Percentiles rank a stretch among this genome's conserved stretches.
Evolutionary conservation across 2,329 filamentous ascomycete species (phyloP).

Genomic region (Hypoxylon sp.): DNA sequence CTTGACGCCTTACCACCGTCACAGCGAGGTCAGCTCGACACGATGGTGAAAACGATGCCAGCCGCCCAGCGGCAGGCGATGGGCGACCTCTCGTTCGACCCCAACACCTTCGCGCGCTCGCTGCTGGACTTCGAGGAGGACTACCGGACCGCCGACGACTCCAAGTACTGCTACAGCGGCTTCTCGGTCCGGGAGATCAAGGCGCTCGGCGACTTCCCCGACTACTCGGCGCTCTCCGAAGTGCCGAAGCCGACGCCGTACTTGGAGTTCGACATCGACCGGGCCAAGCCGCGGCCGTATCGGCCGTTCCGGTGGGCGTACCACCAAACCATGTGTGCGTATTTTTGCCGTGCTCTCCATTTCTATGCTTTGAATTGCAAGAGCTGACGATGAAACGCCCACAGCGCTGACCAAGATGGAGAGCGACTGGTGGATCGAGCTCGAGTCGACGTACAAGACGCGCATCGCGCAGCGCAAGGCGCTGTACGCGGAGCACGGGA

Average conservation of each 20-base stretch:
- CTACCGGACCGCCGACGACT: slow-evolving; percentile 45
- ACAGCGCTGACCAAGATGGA: slow-evolving; percentile 80
- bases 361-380: neutral
- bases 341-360: no score
- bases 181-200: slow-evolving; percentile 75
- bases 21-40: slow-evolving; percentile 34
- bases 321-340: slow-evolving; percentile 90
- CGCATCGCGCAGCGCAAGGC: slow-evolving; percentile 73
- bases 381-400: neutral
- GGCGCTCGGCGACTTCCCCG: slow-evolving; percentile 77
- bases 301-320: slow-evolving; percentile 85
- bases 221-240: slow-evolving; percentile 78
- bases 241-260: slow-evolving; percentile 74
- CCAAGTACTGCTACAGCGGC: slow-evolving; percentile 68
- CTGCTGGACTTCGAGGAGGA: slow-evolving; percentile 48
- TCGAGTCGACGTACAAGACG: slow-evolving; percentile 74
- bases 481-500: slow-evolving; percentile 70
- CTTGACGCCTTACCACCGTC: slow-evolving; percentile 35
- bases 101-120: slow-evolving; percentile 33
- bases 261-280: slow-evolving; percentile 70
- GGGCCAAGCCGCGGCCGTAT: slow-evolving; percentile 76
- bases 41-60: slow-evolving; percentile 26
- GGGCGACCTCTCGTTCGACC: slow-evolving; percentile 34
- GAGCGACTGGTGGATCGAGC: slow-evolving; percentile 86
- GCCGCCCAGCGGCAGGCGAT: slow-evolving; percentile 28